Percentiles rank a stretch among this genome's conserved stretches.
These are phyloP conservation scores for Candida sphagnicola DNA, from an alignment of 805 yeast species.

Conservation along the genomic window DNA sequence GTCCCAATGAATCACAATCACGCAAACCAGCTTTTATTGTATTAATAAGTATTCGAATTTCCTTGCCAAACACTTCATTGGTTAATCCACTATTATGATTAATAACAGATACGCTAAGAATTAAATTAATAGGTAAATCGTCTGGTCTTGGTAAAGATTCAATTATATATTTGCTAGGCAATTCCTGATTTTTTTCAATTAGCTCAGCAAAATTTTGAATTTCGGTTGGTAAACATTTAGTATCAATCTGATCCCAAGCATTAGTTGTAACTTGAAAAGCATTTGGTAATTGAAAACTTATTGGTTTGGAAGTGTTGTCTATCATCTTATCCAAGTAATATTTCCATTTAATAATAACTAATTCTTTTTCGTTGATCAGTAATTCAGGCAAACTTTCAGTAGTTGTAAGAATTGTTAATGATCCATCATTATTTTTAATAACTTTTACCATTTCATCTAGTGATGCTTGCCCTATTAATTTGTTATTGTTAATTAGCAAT, in stretches of 20 bases:
- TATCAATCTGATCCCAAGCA: conserved; percentile 42
- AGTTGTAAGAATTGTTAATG: conserved; percentile 32
- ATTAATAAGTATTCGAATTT: conserved; percentile 20
- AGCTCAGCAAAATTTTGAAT: conserved; percentile 33
- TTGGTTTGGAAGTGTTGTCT: conserved; percentile 7
- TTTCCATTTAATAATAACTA: conserved; percentile 41
- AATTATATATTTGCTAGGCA: conserved; percentile 37
- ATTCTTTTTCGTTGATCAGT: conserved; percentile 23
- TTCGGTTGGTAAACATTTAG: conserved; percentile 35
- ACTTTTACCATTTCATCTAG: conserved; percentile 29
- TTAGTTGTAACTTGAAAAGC: conserved; percentile 46
- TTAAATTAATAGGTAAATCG: conserved; percentile 34
- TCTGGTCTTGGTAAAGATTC: conserved; percentile 40
- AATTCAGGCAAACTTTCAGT: conserved; percentile 44
- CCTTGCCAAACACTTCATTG: conserved; percentile 22
- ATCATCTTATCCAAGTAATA: conserved; percentile 20
- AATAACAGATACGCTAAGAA: conserved; percentile 39
- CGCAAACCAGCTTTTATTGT: conserved; percentile 24
- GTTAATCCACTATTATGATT: conserved; percentile 22
- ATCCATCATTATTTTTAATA: conserved; percentile 14
- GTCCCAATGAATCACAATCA: conserved; percentile 41
- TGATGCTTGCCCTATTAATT: conserved; percentile 39
- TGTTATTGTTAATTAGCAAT: conserved; percentile 20
- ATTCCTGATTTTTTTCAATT: conserved; percentile 33
- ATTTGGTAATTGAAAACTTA: conserved; percentile 23